Evolutionary conservation across 2,329 filamentous ascomycete species (phyloP), one percentile per base, ranked within the genome.

Genomic region (Microdochium trichocladiopsis): DNA sequence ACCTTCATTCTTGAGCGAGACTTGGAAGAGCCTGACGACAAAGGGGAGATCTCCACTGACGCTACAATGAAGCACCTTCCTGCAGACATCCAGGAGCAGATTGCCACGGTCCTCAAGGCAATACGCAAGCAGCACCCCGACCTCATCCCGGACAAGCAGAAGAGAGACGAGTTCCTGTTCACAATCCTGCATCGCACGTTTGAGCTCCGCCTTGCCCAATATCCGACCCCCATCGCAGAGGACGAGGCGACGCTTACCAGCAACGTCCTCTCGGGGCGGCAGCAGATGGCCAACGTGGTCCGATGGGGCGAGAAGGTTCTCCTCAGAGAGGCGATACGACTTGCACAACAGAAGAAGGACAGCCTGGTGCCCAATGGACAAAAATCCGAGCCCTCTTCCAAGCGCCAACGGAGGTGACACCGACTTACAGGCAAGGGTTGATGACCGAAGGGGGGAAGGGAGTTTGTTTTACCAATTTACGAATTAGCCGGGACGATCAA

Each of bases 291-390:
- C 0, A 61, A 84, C 22, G 71, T 79, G 50, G 86, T 91, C 33
- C 79, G 88, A 54, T 68, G 84, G 2, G 88, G 88, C 14, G 88
- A 93, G 68, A 90, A 90, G 66, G 75, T 77, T 58, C 72, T 92
- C 5, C 63, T 91, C 23, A 68, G 74, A 52, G 75, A 82, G 60
- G 73, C 83, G 1, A 72, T 78, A 53, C 58, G 55, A 11, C 59
- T 68, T 14, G 56, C 68, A 48, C 67, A 65, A 57, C 63, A 60
- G 33, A 64, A 61, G 51, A 48, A 65, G 16, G 56, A 55, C 16
- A 54, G 56, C 22, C 28, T 62, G 16, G 48, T 52, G 16, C 52
- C 50, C 31, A n/a, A 50, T 23, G 53, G 43, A 23, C 52, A 54
- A 3, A 57, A 58, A 4, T 28, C 48, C 11, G 61, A 63, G 47